Conservation (phyloP, 2,329 filamentous ascomycete species). For the Fusarium redolens region DNA sequence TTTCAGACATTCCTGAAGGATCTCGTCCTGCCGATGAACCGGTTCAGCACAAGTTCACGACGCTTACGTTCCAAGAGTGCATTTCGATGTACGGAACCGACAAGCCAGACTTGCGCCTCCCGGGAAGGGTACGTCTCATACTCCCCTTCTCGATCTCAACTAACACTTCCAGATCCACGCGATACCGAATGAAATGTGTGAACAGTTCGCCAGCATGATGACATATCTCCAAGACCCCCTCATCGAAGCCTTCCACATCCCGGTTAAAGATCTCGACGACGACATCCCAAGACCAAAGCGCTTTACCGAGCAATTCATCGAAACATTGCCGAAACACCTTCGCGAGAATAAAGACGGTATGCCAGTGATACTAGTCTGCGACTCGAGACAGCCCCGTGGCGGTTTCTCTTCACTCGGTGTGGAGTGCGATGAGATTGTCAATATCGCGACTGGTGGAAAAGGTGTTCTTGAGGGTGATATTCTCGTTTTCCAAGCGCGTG, state of each 20-base stretch:
- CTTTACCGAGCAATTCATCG: conserved; percentile 79
- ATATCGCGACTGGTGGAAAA: conserved; percentile 52
- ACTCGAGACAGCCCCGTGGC: conserved; percentile 77
- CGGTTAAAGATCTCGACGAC: conserved; percentile 58
- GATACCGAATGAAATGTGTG: conserved; percentile 67
- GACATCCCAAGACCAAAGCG: conserved; percentile 63
- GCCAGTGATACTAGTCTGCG: conserved; percentile 81
- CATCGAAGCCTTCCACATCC: conserved; percentile 80
- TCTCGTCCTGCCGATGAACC: conserved; percentile 26
- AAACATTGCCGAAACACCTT: conserved; percentile 69
- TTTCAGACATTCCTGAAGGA: conserved; percentile 42
- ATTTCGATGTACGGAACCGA: conserved; percentile 88
- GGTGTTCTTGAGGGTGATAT: conserved; percentile 74
- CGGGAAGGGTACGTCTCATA: conserved; percentile 64
- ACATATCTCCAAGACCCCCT: conserved; percentile 74
- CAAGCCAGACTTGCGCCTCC: conserved; percentile 89
- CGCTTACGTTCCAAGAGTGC: conserved; percentile 56
- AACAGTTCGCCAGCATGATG: conserved; percentile 80
- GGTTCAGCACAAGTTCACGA: conserved; percentile 49
- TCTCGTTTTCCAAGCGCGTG: conserved; percentile 82
- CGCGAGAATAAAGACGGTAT: conserved; percentile 78
- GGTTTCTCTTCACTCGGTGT: conserved; percentile 81
- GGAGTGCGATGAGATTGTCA: conserved; percentile 69
- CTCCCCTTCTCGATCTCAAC: fast-evolving
- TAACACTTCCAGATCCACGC: conserved; percentile 64